Percentiles rank a stretch among this genome's conserved stretches.
phyloP scores from a whole-genome alignment of 768 basidiomycete genomes.

The Harrya chromipes region DNA sequence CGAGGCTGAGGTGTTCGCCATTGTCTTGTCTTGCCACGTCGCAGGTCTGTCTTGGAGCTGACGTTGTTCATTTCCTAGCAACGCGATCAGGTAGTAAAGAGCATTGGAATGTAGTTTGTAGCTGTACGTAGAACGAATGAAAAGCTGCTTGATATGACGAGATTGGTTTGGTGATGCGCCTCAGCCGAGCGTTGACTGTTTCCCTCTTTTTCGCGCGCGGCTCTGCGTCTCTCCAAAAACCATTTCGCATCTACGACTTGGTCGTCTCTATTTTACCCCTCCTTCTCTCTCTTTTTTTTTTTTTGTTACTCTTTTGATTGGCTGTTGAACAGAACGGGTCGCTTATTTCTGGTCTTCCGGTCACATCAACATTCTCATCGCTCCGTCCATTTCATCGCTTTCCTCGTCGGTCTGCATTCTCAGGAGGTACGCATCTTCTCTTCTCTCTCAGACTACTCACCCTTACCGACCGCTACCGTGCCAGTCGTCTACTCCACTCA shows the following conservation, averaged over 20 bases:
- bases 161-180: not conserved
- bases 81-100: too few species aligned
- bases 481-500: conserved; percentile 3
- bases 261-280: too few species aligned
- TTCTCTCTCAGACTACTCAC: not conserved
- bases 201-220: conserved; percentile 12
- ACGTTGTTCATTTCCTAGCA: conserved; percentile 3
- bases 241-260: conserved; percentile 7
- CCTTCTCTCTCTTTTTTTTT: not conserved
- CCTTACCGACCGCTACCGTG: not conserved
- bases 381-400: not conserved
- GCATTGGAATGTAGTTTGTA: not conserved
- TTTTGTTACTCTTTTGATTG: not conserved
- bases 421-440: conserved; percentile 1
- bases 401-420: conserved; percentile 11
- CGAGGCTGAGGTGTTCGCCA: conserved; percentile 70
- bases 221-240: conserved; percentile 5
- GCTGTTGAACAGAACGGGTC: too few species aligned
- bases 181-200: conserved; percentile 9
- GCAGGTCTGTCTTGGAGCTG: not conserved
- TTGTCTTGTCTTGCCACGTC: not conserved
- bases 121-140: not conserved
- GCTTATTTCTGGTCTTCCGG: not conserved
- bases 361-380: not conserved
- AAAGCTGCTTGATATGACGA: too few species aligned